Evolutionary conservation across 1,284 basidiomycete genomes (phyloP).

Genomic region (Cutaneotrichosporon sp.): DNA sequence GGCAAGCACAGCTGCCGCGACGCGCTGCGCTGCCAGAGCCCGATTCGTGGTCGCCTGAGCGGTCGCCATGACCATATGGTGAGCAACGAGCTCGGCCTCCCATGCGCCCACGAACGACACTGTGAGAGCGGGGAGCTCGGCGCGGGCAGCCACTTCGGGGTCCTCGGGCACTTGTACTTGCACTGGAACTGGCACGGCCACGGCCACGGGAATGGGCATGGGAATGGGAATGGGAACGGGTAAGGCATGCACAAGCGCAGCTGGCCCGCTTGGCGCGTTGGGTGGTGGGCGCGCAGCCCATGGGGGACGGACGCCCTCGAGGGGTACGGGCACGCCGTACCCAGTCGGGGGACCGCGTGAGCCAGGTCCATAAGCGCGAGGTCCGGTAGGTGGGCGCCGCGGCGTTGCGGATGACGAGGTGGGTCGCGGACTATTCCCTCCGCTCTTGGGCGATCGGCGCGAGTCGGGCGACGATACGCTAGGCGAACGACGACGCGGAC

Average conservation of each 20-base stretch:
- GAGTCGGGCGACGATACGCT: background rate
- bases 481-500: background rate
- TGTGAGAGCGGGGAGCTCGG: constrained; percentile 37
- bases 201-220: background rate
- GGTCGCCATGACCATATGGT: constrained; percentile 26
- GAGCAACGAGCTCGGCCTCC: constrained; percentile 39
- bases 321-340: constrained; percentile 3
- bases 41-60: constrained; percentile 29
- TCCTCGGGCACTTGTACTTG: constrained; percentile 20
- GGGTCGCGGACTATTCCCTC: constrained; percentile 17
- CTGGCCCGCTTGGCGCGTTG: background rate
- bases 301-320: constrained; percentile 6
- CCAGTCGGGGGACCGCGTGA: constrained; percentile 9
- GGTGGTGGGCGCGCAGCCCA: constrained; percentile 7
- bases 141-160: constrained; percentile 27
- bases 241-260: background rate
- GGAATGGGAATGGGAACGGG: background rate
- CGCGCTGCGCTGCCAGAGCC: constrained; percentile 31
- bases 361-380: constrained; percentile 26
- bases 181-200: background rate
- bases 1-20: constrained; percentile 38
- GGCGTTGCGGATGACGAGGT: constrained; percentile 25
- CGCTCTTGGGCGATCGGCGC: background rate
- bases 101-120: constrained; percentile 35
- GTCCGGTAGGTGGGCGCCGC: constrained; percentile 27